phyloP scores from a whole-genome alignment of 1,139 yeast species.

The Blastobotrys aristatus region DNA sequence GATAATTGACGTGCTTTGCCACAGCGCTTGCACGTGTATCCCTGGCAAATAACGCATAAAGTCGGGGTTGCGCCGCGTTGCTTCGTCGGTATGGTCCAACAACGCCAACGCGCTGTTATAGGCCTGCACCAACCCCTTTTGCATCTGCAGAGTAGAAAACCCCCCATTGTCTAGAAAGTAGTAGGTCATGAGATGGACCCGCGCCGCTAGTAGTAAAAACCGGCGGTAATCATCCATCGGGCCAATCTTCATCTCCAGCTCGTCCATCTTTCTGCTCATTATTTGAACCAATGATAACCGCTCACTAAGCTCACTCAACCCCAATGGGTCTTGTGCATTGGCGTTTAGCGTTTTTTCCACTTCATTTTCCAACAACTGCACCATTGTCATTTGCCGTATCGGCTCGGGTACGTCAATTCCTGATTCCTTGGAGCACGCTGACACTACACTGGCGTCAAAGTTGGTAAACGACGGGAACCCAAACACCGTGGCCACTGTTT shows the following conservation, averaged over 20 bases:
- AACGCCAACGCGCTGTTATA: slow-evolving; percentile 75
- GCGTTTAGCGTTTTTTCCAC: slow-evolving; percentile 72
- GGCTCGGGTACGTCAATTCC: slow-evolving; percentile 51
- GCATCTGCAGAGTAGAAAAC: slow-evolving; percentile 55
- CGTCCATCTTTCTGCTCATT: slow-evolving; percentile 65
- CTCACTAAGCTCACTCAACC: slow-evolving; percentile 59
- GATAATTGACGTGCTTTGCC: slow-evolving; percentile 90
- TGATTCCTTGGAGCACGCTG: slow-evolving; percentile 43
- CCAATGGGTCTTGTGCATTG: slow-evolving; percentile 62
- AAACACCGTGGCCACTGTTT: slow-evolving; percentile 82
- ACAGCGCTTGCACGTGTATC: slow-evolving; percentile 68
- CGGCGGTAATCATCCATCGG: slow-evolving; percentile 58
- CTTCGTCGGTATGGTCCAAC: slow-evolving; percentile 58
- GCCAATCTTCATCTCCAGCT: slow-evolving; percentile 52
- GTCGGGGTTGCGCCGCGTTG: slow-evolving; percentile 54
- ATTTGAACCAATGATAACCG: slow-evolving; percentile 69
- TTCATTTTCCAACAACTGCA: slow-evolving; percentile 82
- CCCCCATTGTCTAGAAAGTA: slow-evolving; percentile 60
- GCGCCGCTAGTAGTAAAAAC: slow-evolving; percentile 63
- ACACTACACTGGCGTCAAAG: slow-evolving; percentile 68
- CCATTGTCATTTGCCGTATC: slow-evolving; percentile 69
- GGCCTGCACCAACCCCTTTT: slow-evolving; percentile 68
- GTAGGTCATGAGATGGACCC: slow-evolving; percentile 75
- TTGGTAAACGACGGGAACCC: slow-evolving; percentile 93
- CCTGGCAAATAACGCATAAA: slow-evolving; percentile 80